phyloP scores from a whole-genome alignment of 2,329 filamentous ascomycete genomes.

The Cryphonectria carpinicola region DNA sequence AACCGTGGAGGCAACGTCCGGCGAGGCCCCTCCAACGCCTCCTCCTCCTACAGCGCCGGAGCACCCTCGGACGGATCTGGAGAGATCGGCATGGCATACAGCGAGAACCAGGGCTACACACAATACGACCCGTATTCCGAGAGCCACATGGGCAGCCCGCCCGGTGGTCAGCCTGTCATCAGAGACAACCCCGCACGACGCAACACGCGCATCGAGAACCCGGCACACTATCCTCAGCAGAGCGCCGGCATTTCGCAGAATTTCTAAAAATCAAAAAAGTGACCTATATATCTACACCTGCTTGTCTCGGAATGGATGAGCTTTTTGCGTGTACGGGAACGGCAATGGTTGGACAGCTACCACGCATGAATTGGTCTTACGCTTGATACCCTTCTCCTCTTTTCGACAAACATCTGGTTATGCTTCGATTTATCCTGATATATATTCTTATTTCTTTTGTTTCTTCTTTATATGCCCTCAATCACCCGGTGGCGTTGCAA shows the following conservation, averaged over 20 bases:
- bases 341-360: constrained; percentile 21
- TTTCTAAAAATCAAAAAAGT: constrained; percentile 61
- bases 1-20: constrained; percentile 74
- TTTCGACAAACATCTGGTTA: constrained; percentile 17
- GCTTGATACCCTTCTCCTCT: constrained; percentile 30
- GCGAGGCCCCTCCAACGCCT: constrained; percentile 91
- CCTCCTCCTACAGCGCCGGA: constrained; percentile 88
- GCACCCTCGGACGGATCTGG: constrained; percentile 72
- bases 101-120: constrained; percentile 57
- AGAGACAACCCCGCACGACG: constrained; percentile 89
- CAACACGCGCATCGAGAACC: constrained; percentile 93
- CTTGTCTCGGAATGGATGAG: constrained; percentile 5
- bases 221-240: constrained; percentile 86
- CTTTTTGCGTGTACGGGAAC: not conserved
- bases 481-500: constrained; percentile 12
- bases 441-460: not conserved
- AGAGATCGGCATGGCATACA: constrained; percentile 54
- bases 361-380: constrained; percentile 20
- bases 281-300: not conserved
- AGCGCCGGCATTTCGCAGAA: constrained; percentile 96
- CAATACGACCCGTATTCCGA: constrained; percentile 65
- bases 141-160: constrained; percentile 40
- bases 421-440: constrained; percentile 23
- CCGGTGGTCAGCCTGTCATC: constrained; percentile 74
- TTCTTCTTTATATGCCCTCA: constrained; percentile 6